Base-by-base conservation (phyloP, 345 rosid species). In the Jatropha curcas region DNA sequence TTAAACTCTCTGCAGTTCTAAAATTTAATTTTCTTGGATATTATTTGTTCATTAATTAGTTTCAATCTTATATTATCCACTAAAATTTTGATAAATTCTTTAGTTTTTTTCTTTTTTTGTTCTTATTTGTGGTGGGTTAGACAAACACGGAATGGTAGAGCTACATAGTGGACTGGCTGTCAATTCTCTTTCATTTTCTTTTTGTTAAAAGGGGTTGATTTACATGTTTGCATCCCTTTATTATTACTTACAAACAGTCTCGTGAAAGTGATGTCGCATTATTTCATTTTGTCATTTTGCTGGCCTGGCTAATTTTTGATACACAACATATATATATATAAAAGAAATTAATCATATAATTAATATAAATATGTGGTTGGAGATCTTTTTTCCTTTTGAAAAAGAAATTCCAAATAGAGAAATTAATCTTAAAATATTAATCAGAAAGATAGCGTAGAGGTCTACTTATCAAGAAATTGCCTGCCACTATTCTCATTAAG, bases 381-480 rank as follows among this genome's bases (percentile, higher is more conserved):
- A 62, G 13, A 37, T 10, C 48, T 20, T 27, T 33, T 27, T n/a
- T n/a, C n/a, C n/a, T n/a, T n/a, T n/a, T n/a, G n/a, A n/a, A n/a
- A n/a, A n/a, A n/a, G n/a, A n/a, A n/a, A n/a, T n/a, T n/a, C n/a
- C n/a, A n/a, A n/a, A 41, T 41, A 41, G 11, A 41, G 13, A 41
- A 41, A 41, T 2, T 39, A 5, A 39, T 39, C 5, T 39, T 2
- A 53, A 12, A 34, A 22, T 13, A 2, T 14, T n/a, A n/a, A n/a
- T n/a, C n/a, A n/a, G n/a, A 53, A 51, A 14, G 46, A 27, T 5
- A 12, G 41, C 19, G 39, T 17, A 14, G 34, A 60, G 48, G 46
- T 68, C 7, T 61, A 22, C 58, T 28, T 55, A 52, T 71, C 70
- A 72, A 24, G 60, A 56, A 62, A n/a, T 46, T 62, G 74, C 19